These are phyloP conservation scores for Myxozyma mucilagina DNA, from an alignment of 805 yeast species.

Conservation along the genomic window DNA sequence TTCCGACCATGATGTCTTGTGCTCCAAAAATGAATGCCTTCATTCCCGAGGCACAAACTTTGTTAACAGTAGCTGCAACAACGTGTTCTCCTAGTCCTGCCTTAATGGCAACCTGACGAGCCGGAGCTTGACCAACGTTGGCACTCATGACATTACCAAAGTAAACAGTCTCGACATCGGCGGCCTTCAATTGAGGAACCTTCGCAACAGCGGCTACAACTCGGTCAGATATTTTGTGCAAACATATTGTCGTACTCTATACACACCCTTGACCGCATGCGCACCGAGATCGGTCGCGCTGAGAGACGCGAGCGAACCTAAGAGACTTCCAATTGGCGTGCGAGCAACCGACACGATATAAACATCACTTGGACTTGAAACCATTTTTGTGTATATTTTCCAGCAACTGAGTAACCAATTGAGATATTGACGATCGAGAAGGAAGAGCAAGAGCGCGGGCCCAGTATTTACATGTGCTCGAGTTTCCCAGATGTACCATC, in stretches of 20 bases:
- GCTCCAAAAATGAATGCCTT: conserved; percentile 86
- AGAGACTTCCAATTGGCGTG: conserved; percentile 95
- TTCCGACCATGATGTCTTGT: conserved; percentile 75
- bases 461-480: background rate
- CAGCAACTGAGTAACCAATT: background rate
- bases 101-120: conserved; percentile 89
- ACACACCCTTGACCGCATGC: conserved; percentile 67
- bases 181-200: conserved; percentile 76
- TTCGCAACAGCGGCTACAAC: conserved; percentile 72
- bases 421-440: background rate
- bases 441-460: background rate
- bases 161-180: conserved; percentile 79
- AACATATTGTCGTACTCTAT: background rate
- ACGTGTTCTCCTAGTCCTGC: conserved; percentile 81
- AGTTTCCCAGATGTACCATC: background rate
- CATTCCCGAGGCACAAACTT: conserved; percentile 95
- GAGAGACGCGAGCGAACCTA: conserved; percentile 75
- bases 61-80: conserved; percentile 86
- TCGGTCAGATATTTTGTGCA: no score
- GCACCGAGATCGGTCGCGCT: conserved; percentile 85
- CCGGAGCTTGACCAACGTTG: conserved; percentile 93
- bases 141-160: conserved; percentile 93
- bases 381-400: conserved; percentile 6
- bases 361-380: conserved; percentile 45
- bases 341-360: conserved; percentile 90